Percentiles rank a stretch among this genome's conserved stretches.
These are phyloP conservation scores for Helminthosporium solani DNA, from an alignment of 2,329 filamentous ascomycete species.

Conservation along the genomic window DNA sequence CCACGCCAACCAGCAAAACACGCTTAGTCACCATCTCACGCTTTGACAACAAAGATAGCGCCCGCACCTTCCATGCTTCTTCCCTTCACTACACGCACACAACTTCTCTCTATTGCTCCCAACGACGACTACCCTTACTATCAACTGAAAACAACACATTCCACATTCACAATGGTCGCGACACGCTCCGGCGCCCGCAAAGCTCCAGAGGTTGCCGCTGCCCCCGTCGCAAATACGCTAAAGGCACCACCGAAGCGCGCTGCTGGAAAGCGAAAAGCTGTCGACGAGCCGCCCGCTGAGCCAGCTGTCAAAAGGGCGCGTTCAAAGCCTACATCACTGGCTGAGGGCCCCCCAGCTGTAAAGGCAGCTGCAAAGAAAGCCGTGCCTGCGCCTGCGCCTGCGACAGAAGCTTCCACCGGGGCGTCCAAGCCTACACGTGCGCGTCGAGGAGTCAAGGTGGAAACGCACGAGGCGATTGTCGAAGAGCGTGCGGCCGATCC, in stretches of 20 bases:
- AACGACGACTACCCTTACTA: neutral
- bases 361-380: constrained; percentile 14
- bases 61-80: neutral
- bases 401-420: neutral
- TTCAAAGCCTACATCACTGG: constrained; percentile 6
- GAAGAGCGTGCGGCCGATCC: constrained; percentile 15
- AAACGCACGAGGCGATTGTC: constrained; percentile 14
- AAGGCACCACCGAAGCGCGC: constrained; percentile 36
- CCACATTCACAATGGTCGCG: constrained; percentile 28
- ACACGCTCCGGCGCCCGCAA: constrained; percentile 32
- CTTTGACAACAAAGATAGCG: constrained; percentile 1
- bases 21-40: neutral
- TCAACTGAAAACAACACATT: neutral
- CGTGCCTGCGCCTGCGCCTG: neutral
- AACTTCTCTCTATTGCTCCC: neutral
- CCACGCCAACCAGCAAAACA: neutral
- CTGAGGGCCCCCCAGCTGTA: constrained; percentile 15
- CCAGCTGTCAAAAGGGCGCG: constrained; percentile 17
- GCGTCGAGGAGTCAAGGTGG: constrained; percentile 7
- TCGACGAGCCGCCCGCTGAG: constrained; percentile 21
- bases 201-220: constrained; percentile 24
- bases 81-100: neutral
- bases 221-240: constrained; percentile 29
- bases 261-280: constrained; percentile 24
- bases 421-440: constrained; percentile 15